Conservation (phyloP, 2,329 filamentous ascomycete genomes). For the Arthrobotrys sinensis region DNA sequence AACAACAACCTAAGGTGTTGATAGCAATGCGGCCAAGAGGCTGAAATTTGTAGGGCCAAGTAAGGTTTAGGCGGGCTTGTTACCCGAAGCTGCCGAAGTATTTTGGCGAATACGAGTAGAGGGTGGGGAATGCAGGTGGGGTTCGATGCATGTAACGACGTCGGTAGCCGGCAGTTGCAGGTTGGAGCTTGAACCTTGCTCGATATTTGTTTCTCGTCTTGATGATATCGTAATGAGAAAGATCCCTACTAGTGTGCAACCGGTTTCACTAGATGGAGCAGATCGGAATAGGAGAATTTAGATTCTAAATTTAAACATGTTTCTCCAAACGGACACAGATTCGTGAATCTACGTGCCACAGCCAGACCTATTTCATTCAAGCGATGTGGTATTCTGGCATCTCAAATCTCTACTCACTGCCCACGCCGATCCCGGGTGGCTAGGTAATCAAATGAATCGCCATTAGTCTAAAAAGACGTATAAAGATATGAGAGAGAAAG, state of each 20-base stretch:
- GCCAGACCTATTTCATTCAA: too few relatives aligned
- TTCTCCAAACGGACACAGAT: too few relatives aligned
- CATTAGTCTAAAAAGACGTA: conserved; percentile 3
- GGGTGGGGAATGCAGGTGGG: not conserved
- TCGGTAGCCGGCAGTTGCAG: conserved; percentile 14
- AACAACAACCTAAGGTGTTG: conserved; percentile 35
- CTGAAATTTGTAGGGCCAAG: conserved; percentile 33
- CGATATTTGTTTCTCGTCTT: not conserved
- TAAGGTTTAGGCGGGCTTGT: conserved; percentile 30
- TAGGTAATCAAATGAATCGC: too few relatives aligned
- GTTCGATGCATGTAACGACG: not conserved
- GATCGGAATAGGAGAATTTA: too few relatives aligned
- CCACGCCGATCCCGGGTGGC: too few relatives aligned
- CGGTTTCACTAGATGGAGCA: too few relatives aligned
- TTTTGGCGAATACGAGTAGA: conserved; percentile 47
- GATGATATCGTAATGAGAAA: not conserved
- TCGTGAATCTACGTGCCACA: too few relatives aligned
- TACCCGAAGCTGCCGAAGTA: conserved; percentile 45
- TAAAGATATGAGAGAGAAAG: conserved; percentile 36
- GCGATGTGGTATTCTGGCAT: too few relatives aligned
- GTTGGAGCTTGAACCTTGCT: not conserved
- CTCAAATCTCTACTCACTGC: too few relatives aligned
- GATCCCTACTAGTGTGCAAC: not conserved
- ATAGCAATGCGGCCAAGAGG: conserved; percentile 25
- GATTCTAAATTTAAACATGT: too few relatives aligned